Evolutionary conservation across 306 rosid genomes (phyloP).

Genomic region (Senna siamea): DNA sequence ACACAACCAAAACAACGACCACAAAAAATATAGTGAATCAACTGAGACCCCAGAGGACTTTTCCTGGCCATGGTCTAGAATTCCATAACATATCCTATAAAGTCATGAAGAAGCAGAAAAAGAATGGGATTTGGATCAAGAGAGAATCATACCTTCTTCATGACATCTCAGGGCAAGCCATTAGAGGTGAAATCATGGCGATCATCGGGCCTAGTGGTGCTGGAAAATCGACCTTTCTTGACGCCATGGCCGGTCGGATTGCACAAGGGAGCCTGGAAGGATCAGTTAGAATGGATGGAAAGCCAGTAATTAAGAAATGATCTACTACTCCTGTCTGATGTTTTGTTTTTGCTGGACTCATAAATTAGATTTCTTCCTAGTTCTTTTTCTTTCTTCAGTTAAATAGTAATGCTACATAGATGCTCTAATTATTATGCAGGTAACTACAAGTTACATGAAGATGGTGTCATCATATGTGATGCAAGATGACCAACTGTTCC

Average conservation of each 20-base stretch:
- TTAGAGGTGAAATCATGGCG: constrained; percentile 78
- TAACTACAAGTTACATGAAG: constrained; percentile 86
- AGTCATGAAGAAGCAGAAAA: constrained; percentile 67
- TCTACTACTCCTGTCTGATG: constrained; percentile 9
- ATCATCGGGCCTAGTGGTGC: constrained; percentile 98
- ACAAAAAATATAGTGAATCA: constrained; percentile 31
- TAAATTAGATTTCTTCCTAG: not conserved
- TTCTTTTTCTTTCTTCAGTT: not conserved
- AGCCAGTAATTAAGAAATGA: constrained; percentile 45
- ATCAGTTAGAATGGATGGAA: constrained; percentile 77
- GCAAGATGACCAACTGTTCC: constrained; percentile 93
- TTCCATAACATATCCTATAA: constrained; percentile 70
- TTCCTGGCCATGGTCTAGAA: constrained; percentile 70
- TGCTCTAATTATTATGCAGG: constrained; percentile 52
- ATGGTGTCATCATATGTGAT: constrained; percentile 92
- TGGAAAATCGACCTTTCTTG: constrained; percentile 94
- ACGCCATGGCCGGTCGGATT: constrained; percentile 84
- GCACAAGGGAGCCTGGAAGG: constrained; percentile 86
- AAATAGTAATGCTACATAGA: constrained; percentile 6
- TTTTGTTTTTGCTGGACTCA: not conserved
- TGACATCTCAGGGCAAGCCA: constrained; percentile 83
- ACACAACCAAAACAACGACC: constrained; percentile 49
- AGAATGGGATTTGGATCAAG: constrained; percentile 74
- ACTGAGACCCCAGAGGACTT: constrained; percentile 42
- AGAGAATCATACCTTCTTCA: constrained; percentile 76